These are phyloP conservation scores for Boletus bicolor DNA, from an alignment of 768 basidiomycete species.

Conservation along the genomic window DNA sequence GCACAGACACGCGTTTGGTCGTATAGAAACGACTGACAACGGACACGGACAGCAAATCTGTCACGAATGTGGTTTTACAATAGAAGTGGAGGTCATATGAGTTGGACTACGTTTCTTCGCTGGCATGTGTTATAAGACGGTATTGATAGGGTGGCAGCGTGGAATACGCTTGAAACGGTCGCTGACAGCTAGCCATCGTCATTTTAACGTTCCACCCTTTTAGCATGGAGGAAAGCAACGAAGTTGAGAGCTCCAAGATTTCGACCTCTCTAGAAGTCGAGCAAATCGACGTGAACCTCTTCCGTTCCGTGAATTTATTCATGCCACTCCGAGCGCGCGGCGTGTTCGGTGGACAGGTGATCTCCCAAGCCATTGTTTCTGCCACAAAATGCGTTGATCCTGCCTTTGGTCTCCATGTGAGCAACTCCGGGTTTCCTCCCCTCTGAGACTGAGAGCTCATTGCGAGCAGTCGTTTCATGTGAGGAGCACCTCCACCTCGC, in stretches of 20 bases:
- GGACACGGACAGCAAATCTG: slow-evolving; percentile 73
- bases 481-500: slow-evolving; percentile 25
- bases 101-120: background rate
- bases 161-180: too few relatives aligned
- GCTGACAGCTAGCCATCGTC: background rate
- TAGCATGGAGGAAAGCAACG: slow-evolving; percentile 40
- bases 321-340: slow-evolving; percentile 61
- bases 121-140: background rate
- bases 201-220: background rate
- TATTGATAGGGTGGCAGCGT: too few relatives aligned
- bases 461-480: slow-evolving; percentile 64
- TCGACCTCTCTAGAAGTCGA: slow-evolving; percentile 77
- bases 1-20: slow-evolving; percentile 82
- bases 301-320: slow-evolving; percentile 72
- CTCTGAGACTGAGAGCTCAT: background rate
- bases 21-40: slow-evolving; percentile 48
- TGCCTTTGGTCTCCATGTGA: slow-evolving; percentile 67
- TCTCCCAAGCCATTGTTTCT: slow-evolving; percentile 80
- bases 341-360: slow-evolving; percentile 88
- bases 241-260: slow-evolving; percentile 64
- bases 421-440: slow-evolving; percentile 25
- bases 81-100: slow-evolving; percentile 83
- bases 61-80: slow-evolving; percentile 84
- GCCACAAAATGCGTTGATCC: slow-evolving; percentile 73
- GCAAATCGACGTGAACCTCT: slow-evolving; percentile 70